Evolutionary conservation across 805 yeast species (phyloP).

Genomic region (Candida corydali): DNA sequence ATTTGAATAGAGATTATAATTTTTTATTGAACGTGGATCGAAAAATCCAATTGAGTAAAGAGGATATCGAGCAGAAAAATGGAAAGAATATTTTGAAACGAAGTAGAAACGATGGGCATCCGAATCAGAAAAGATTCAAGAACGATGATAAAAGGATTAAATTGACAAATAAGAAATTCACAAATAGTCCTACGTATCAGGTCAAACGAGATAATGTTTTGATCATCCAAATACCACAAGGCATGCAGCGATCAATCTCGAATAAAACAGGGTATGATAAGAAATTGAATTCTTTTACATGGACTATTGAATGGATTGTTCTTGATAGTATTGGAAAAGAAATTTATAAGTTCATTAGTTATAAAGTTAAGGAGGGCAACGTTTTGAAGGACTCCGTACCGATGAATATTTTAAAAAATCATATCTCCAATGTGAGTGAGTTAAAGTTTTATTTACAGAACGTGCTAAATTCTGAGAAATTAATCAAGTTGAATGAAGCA

Average conservation of each 20-base stretch:
- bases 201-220: constrained; percentile 61
- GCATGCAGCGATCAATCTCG: constrained; percentile 62
- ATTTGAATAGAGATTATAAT: constrained; percentile 81
- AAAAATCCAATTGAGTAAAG: constrained; percentile 52
- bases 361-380: constrained; percentile 36
- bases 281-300: constrained; percentile 53
- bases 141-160: constrained; percentile 20
- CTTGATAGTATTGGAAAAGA: constrained; percentile 26
- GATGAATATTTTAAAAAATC: constrained; percentile 22
- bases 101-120: constrained; percentile 5
- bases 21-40: constrained; percentile 62
- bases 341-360: constrained; percentile 37
- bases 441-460: constrained; percentile 30
- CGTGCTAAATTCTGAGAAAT: constrained; percentile 22
- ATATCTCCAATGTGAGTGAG: constrained; percentile 14
- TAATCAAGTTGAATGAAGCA: constrained; percentile 33
- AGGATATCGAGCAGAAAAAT: constrained; percentile 36
- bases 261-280: constrained; percentile 74
- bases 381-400: constrained; percentile 40
- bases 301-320: constrained; percentile 78
- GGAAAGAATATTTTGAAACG: constrained; percentile 43
- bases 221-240: constrained; percentile 59
- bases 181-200: constrained; percentile 22
- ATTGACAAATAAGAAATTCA: constrained; percentile 19
- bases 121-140: constrained; percentile 13